Base-by-base conservation (phyloP, 345 rosid species). In the Corchorus capsularis region DNA sequence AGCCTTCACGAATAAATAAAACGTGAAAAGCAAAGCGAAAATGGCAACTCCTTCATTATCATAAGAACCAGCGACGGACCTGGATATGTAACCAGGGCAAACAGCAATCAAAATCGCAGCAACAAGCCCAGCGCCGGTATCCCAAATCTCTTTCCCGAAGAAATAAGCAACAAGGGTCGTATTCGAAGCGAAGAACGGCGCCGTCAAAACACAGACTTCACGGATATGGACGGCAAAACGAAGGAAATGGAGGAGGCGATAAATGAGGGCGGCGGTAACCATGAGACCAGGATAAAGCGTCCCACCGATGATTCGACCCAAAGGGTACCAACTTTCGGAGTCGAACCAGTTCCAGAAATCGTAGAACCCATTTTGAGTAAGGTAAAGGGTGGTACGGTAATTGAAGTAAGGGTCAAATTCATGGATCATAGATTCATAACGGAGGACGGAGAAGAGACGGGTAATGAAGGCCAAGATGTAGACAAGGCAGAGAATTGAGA, bases 291-390 rank as follows among this genome's bases (percentile, higher is more conserved):
- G 98, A 63, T 94, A 94, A 34, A 95, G 93, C 92, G 70, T 66
- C 3, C 99, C 99, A 0, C 99, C 99, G 39, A 96, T 85, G 79
- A 96, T 96, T 8, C 99, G 90, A 2, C 99, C 99, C 1, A 96
- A 87, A n/a, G 99, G 99, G 78, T 96, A 96, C 99, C 99, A 96
- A 64, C 92, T 87, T 88, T 96, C 99, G 6, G 89, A 90, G 49
- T 96, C 99, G 76, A 96, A 96, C 99, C 99, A 96, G 85, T 96
- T 96, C 99, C 99, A 96, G 77, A 96, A 96, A 72, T 96, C 99
- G 79, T 91, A 92, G 69, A 96, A 96, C 2, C 99, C 99, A 49
- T 96, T 91, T 76, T 89, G 91, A 3, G 98, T 98, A 0, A 98
- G 96, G 71, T 96, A 96, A 19, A 96, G 94, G 16, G 99, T 93